Evolutionary conservation across 805 yeast genomes (phyloP).

Genomic region (Candida adriatica): DNA sequence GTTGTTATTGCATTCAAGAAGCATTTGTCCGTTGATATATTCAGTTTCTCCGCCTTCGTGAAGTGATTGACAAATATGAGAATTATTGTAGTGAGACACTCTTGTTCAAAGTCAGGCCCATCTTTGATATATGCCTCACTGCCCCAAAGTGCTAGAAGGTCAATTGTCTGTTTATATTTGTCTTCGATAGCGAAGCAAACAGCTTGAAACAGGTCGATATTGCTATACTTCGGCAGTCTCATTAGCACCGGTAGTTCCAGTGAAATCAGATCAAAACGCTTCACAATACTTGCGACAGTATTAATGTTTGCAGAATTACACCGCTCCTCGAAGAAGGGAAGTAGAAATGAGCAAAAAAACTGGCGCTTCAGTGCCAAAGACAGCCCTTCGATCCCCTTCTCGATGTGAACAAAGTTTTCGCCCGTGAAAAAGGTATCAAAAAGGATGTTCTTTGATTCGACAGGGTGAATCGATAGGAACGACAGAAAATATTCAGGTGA

Average conservation of each 20-base stretch:
- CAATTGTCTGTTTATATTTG: slow-evolving; percentile 1
- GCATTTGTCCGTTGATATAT: slow-evolving; percentile 27
- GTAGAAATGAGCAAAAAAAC: slow-evolving; percentile 15
- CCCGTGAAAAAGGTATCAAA: slow-evolving; percentile 13
- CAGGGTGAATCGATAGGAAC: slow-evolving; percentile 20
- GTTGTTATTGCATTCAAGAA: slow-evolving; percentile 49
- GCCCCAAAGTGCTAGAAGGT: slow-evolving; percentile 29
- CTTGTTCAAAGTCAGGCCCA: slow-evolving; percentile 39
- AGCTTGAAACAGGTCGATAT: slow-evolving; percentile 11
- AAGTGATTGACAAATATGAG: slow-evolving; percentile 29
- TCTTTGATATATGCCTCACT: slow-evolving; percentile 29
- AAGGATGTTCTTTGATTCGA: slow-evolving; percentile 14
- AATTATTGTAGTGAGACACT: slow-evolving; percentile 39
- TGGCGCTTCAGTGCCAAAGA: slow-evolving; percentile 13
- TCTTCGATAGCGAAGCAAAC: slow-evolving; percentile 6
- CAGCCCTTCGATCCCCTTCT: slow-evolving; percentile 3
- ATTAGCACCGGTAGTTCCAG: slow-evolving; percentile 1
- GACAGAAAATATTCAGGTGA: slow-evolving; percentile 12
- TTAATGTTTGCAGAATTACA: slow-evolving; percentile 6
- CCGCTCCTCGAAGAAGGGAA: not conserved
- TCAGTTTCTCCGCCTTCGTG: slow-evolving; percentile 18
- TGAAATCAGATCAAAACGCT: not conserved
- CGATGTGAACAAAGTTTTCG: slow-evolving; percentile 5
- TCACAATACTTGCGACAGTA: slow-evolving; percentile 10
- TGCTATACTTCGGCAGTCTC: slow-evolving; percentile 3